Conservation (phyloP, 805 yeast species). For the Candida ponderosae region DNA sequence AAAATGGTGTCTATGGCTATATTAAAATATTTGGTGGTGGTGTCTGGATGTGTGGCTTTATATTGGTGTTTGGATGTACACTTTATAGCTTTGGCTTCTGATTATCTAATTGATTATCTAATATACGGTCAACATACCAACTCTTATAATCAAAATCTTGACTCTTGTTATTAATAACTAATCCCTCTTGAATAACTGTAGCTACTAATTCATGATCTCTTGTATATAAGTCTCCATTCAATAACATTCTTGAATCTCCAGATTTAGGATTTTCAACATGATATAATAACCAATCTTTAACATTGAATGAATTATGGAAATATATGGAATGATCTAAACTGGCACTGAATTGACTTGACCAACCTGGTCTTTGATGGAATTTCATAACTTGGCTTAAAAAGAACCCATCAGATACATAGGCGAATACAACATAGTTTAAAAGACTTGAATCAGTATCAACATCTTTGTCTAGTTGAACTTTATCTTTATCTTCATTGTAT, state of each 20-base stretch:
- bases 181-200: constrained; percentile 57
- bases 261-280: constrained; percentile 37
- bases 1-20: no score
- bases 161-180: constrained; percentile 23
- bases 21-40: no score
- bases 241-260: constrained; percentile 40
- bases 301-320: constrained; percentile 43
- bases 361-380: constrained; percentile 33
- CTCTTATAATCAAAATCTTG: no score
- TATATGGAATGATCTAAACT: constrained; percentile 57
- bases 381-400: constrained; percentile 42
- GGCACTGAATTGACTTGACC: constrained; percentile 39
- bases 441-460: constrained; percentile 13
- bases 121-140: no score
- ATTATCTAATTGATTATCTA: no score
- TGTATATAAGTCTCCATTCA: constrained; percentile 47
- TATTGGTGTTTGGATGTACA: no score
- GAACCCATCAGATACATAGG: constrained; percentile 47
- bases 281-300: constrained; percentile 42
- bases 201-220: constrained; percentile 43
- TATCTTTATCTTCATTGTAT: constrained; percentile 5
- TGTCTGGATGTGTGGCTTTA: no score
- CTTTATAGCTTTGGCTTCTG: no score
- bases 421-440: constrained; percentile 44
- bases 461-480: no score